Conservation (phyloP, 257 asterid genomes). For the Gentiana straminea region DNA sequence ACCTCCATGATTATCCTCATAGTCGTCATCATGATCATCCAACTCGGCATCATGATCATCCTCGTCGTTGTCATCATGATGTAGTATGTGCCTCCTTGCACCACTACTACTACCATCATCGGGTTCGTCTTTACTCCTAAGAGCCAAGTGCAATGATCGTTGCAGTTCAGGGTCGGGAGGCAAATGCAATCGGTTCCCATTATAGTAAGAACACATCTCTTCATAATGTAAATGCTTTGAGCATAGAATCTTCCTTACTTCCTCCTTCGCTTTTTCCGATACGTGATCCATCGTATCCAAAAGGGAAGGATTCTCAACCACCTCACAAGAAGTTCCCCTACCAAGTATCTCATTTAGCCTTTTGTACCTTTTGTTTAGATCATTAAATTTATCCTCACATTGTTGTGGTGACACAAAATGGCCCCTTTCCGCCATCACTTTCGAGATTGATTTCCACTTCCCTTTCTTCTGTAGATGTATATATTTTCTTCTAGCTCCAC, state of each 20-base stretch:
- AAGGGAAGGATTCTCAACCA: conserved; percentile 68
- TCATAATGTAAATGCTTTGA: conserved; percentile 87
- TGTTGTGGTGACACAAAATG: conserved; percentile 83
- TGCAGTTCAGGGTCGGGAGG: conserved; percentile 72
- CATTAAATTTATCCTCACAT: conserved; percentile 88
- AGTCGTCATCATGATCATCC: conserved; percentile 40
- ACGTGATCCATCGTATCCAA: conserved; percentile 59
- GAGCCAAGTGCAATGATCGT: conserved; percentile 53
- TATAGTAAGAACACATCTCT: conserved; percentile 89
- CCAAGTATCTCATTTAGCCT: conserved; percentile 83
- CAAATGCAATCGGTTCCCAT: conserved; percentile 60
- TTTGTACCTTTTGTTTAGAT: conserved; percentile 79
- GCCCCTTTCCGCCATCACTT: conserved; percentile 83
- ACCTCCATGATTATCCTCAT: conserved; percentile 29
- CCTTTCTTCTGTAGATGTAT: conserved; percentile 59
- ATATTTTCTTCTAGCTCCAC: conserved; percentile 33
- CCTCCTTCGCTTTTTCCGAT: conserved; percentile 62
- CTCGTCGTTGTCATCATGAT: conserved; percentile 47
- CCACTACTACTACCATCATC: conserved; percentile 21
- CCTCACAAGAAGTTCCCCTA: conserved; percentile 79
- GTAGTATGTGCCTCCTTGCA: conserved; percentile 16
- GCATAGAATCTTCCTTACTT: conserved; percentile 61
- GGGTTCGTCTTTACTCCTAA: conserved; percentile 45
- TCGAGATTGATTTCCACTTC: conserved; percentile 76
- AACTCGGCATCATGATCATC: conserved; percentile 38